Conservation (phyloP, 176 grass and related monocot species). For the Triticum dicoccoides region DNA sequence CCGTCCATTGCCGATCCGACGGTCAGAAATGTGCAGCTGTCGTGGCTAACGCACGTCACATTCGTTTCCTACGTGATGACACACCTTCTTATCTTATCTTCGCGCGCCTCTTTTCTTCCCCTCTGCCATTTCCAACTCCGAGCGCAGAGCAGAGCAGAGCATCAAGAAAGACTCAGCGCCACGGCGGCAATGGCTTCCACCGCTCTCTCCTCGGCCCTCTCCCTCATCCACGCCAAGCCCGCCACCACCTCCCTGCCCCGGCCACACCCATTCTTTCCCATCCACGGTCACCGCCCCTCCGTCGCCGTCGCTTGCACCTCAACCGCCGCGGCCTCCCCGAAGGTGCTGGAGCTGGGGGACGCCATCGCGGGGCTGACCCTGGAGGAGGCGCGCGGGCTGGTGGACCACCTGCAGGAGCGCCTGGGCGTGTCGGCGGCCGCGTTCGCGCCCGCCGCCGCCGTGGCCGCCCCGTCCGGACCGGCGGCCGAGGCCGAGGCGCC, state of each 20-base stretch:
- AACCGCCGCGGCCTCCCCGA: slow-evolving; percentile 14
- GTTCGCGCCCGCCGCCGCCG: slow-evolving; percentile 33
- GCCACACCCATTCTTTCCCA: neutral
- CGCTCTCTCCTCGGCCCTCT: slow-evolving; percentile 17
- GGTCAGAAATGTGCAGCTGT: neutral
- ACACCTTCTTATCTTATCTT: slow-evolving; percentile 22
- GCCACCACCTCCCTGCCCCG: neutral
- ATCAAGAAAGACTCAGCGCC: neutral
- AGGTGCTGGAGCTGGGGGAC: slow-evolving; percentile 50
- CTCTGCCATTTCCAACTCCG: neutral
- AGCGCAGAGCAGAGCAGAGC: neutral
- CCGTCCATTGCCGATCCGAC: neutral
- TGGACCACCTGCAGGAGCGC: slow-evolving; percentile 49
- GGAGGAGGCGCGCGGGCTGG: slow-evolving; percentile 59
- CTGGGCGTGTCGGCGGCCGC: slow-evolving; percentile 53
- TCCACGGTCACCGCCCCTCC: neutral
- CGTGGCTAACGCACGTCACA: neutral
- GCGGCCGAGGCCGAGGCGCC: slow-evolving; percentile 13
- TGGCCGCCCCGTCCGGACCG: neutral
- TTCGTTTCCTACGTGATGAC: neutral
- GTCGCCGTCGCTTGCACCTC: neutral
- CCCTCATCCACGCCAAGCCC: neutral
- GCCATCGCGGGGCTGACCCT: slow-evolving; percentile 53
- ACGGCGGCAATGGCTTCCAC: slow-evolving; percentile 30
- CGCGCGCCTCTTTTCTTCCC: neutral